Evolutionary conservation across 2,329 filamentous ascomycete species (phyloP).

Genomic region (Diaporthe humulicola): DNA sequence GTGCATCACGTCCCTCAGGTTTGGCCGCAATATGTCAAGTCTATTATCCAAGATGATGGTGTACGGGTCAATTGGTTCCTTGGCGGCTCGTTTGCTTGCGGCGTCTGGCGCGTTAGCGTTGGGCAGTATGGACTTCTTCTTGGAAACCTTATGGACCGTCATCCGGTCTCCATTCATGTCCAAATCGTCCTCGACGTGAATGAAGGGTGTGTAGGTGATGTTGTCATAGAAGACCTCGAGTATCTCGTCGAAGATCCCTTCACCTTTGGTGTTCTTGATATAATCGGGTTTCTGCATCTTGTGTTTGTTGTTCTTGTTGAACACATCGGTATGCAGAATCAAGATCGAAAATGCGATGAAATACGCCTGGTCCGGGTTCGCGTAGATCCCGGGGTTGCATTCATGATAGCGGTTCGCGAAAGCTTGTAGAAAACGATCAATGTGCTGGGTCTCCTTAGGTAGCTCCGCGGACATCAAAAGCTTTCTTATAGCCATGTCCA

Average conservation of each 20-base stretch:
- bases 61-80: slow-evolving; percentile 95
- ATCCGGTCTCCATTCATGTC: slow-evolving; percentile 83
- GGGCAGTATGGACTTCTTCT: slow-evolving; percentile 78
- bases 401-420: slow-evolving; percentile 98
- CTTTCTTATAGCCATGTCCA: slow-evolving; percentile 98
- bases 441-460: slow-evolving; percentile 97
- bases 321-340: slow-evolving; percentile 97
- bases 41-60: slow-evolving; percentile 92
- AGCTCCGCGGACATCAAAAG: slow-evolving; percentile 96
- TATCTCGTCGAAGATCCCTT: slow-evolving; percentile 94
- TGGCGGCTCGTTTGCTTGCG: slow-evolving; percentile 70
- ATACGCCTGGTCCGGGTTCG: slow-evolving; percentile 93
- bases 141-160: slow-evolving; percentile 74
- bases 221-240: slow-evolving; percentile 98
- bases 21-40: slow-evolving; percentile 84
- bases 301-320: slow-evolving; percentile 99
- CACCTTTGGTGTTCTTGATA: slow-evolving; percentile 91
- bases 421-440: slow-evolving; percentile 92
- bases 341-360: slow-evolving; percentile 97
- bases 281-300: slow-evolving; percentile 99
- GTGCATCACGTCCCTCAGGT: slow-evolving; percentile 91
- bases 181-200: slow-evolving; percentile 93
- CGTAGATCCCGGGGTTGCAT: slow-evolving; percentile 97
- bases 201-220: slow-evolving; percentile 97
- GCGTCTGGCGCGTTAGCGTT: slow-evolving; percentile 71